phyloP scores from a whole-genome alignment of 176 grass and related monocot genomes.

The Aegilops umbellulata region DNA sequence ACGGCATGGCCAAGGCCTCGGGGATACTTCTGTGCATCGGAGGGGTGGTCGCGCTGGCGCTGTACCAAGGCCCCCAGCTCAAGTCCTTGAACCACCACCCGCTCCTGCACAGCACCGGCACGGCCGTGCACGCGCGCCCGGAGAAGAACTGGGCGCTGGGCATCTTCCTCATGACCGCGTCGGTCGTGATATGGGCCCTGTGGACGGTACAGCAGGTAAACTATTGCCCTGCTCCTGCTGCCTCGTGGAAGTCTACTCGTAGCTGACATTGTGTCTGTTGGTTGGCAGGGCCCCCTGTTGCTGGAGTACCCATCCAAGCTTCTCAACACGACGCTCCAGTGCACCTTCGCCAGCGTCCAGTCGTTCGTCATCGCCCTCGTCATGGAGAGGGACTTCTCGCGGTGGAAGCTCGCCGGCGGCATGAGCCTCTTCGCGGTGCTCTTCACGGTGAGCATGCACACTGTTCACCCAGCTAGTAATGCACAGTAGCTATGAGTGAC shows the following conservation, averaged over 20 bases:
- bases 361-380: conserved; percentile 47
- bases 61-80: conserved; percentile 66
- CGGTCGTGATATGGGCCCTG: conserved; percentile 48
- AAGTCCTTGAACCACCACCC: conserved; percentile 54
- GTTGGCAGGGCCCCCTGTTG: conserved; percentile 46
- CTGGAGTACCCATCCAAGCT: conserved; percentile 68
- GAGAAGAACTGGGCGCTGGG: conserved; percentile 50
- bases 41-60: conserved; percentile 57
- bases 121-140: neutral
- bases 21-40: conserved; percentile 61
- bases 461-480: too few species aligned
- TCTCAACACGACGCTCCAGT: conserved; percentile 67
- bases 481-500: too few species aligned
- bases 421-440: conserved; percentile 46
- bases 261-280: neutral
- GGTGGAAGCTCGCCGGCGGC: conserved; percentile 57
- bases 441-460: conserved; percentile 43
- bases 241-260: neutral
- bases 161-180: conserved; percentile 52
- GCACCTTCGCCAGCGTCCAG: conserved; percentile 56
- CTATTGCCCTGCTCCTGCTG: neutral
- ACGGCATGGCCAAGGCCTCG: conserved; percentile 44
- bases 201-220: conserved; percentile 69
- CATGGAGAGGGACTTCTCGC: conserved; percentile 65
- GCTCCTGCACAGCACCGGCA: conserved; percentile 22